Base-by-base conservation (phyloP, 345 rosid species). In the Microthlaspi erraticum region DNA sequence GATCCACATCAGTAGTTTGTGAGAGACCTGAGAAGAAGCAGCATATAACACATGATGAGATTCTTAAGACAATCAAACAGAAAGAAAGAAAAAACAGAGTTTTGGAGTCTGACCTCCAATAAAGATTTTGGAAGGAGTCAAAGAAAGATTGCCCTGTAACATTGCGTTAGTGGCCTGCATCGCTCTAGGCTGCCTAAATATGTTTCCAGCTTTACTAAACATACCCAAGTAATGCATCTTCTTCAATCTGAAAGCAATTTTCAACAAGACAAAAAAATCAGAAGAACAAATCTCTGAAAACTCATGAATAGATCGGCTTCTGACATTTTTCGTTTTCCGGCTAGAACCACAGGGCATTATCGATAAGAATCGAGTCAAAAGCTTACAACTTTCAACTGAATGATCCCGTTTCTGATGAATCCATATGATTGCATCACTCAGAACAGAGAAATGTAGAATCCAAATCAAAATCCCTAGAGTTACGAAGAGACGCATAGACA, bases 161-260 rank as follows among this genome's bases (percentile, higher is more conserved):
- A 75, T 68, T 36, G 74, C 64, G 55, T 75, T 75, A 0, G 74
- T 38, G 8, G 64, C 74, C 59, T 75, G 69, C 45, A 75, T 45
- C 5, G 74, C 70, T 61, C 74, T 68, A 60, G 78, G 78, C 37
- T 75, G 74, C 74, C 74, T 75, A 54, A 68, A 75, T 26, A 75
- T 75, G 70, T 75, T 75, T 29, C 78, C 78, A 68, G 70, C 51
- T 61, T 61, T 75, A 75, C 78, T 75, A 68, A 75, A 75, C 70
- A 75, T 33, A 37, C 29, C 20, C 78, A 75, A 68, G 74, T 75
- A 75, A 75, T 75, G 78, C 78, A 75, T 75, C 64, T 68, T 75
- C n/a, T 45, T 31, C 31, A 53, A 60, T 45, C 78, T 75, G 60
- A 44, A 6, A 45, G 11, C 58, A 36, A n/a, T 16, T 43, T 26